Conservation (phyloP, 495 filamentous ascomycete species). For the Trichoderma erinaceum region DNA sequence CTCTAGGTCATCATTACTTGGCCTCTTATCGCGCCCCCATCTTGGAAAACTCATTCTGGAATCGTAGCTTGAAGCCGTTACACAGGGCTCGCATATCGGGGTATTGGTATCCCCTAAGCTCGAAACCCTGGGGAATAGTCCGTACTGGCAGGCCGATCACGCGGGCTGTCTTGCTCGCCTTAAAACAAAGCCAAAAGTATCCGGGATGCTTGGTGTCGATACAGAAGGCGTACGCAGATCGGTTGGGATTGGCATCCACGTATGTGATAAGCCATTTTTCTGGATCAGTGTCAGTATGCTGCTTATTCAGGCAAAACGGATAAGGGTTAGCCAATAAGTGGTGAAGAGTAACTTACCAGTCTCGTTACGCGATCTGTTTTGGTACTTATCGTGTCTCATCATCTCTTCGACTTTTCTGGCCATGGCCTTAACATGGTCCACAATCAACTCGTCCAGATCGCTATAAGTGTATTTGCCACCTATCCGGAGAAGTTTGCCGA, state of each 20-base stretch:
- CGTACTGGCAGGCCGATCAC: constrained; percentile 82
- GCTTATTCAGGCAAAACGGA: not conserved
- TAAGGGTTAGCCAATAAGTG: not conserved
- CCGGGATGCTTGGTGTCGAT: constrained; percentile 85
- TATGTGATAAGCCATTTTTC: constrained; percentile 95
- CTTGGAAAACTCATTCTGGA: constrained; percentile 43
- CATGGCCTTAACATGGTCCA: constrained; percentile 95
- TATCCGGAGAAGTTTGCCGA: constrained; percentile 76
- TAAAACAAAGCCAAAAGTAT: constrained; percentile 94
- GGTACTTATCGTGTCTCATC: constrained; percentile 85
- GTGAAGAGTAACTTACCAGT: constrained; percentile 59
- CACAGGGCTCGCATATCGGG: constrained; percentile 90
- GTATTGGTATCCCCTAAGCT: constrained; percentile 78
- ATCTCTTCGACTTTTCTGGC: constrained; percentile 96
- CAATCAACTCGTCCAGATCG: constrained; percentile 95
- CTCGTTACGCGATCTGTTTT: constrained; percentile 68
- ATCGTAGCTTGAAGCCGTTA: constrained; percentile 67
- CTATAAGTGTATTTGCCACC: constrained; percentile 83
- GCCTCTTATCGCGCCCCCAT: constrained; percentile 21
- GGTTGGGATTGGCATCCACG: constrained; percentile 89
- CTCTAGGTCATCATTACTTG: not conserved
- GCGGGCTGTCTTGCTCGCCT: constrained; percentile 66
- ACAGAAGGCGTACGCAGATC: constrained; percentile 91
- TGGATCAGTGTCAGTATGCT: constrained; percentile 33
- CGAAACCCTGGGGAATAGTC: constrained; percentile 79